Evolutionary conservation across 495 filamentous ascomycete genomes (phyloP), one percentile per base, ranked within the genome.

Genomic region (Talaromyces borbonicus): DNA sequence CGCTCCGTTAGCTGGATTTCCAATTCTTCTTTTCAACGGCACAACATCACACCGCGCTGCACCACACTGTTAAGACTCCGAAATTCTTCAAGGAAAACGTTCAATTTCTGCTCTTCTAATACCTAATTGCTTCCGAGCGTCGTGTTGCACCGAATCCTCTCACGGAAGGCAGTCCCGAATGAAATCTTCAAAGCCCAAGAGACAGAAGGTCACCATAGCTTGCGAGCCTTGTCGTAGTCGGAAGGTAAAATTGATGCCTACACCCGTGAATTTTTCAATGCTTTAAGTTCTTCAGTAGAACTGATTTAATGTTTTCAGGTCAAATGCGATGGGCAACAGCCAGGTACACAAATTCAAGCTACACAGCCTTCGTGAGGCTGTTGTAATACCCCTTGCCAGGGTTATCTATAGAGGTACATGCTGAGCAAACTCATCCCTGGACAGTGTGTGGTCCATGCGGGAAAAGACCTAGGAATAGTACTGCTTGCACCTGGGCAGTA

Each of bases 371-470:
- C 24, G 35, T 56, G 2, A 46, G 40, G 53, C 56, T 51, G 44
- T 45, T 16, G 33, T n/a, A n/a, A n/a, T n/a, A n/a, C n/a, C n/a
- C 43, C 54, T 33, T 45, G 22, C 12, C 4, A 37, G 9, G 6
- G 18, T 6, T 11, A 11, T 11, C 33, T 37, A 8, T 37, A 22
- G 31, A 53, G 9, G 16, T 5, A 18, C 36, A 24, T 20, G 33
- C 36, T 40, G 23, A 40, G 16, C 20, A 24, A 40, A 3, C n/a
- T n/a, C n/a, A n/a, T 52, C 12, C 26, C 18, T 14, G 23, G 18
- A 24, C 20, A 65, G 61, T 62, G 8, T 68, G 65, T 57, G 61
- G 59, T n/a, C 65, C 59, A 43, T 68, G 65, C 33, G 37, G 46
- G 12, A 62, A 52, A 39, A 52, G 52, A 20, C 24, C 44, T 3